A percentile compares a stretch with the other conserved stretches of the same genome.
These are phyloP conservation scores for Coelastrella sp. DNA, from an alignment of 139 green algal genomes.

Conservation along the genomic window DNA sequence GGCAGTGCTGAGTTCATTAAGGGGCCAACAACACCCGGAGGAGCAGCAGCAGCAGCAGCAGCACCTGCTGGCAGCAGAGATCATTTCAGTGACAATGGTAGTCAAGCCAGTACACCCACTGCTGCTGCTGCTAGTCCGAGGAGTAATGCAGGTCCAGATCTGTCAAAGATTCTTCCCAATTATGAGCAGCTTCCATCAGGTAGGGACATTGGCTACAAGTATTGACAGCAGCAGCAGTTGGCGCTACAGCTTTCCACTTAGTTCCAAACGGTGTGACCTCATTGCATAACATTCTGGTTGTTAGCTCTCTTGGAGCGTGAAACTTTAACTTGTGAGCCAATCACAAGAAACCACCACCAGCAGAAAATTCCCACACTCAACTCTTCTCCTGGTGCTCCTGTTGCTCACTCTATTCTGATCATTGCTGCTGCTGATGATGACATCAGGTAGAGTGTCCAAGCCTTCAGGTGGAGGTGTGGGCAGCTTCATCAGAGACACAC, in stretches of 20 bases:
- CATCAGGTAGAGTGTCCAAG: neutral
- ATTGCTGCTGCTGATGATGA: neutral
- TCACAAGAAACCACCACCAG: too few species aligned
- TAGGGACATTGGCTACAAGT: neutral
- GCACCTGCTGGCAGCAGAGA: neutral
- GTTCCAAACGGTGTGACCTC: too few species aligned
- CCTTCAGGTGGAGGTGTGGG: conserved; percentile 18
- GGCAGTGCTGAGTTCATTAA: neutral
- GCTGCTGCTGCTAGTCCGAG: conserved; percentile 9
- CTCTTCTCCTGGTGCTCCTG: too few species aligned
- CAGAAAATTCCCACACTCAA: too few species aligned
- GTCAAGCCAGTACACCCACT: too few species aligned
- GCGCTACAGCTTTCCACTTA: too few species aligned
- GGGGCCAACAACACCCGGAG: conserved; percentile 9
- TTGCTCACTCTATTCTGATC: neutral
- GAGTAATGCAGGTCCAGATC: neutral
- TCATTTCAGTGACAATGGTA: neutral
- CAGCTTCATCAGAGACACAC: conserved; percentile 13
- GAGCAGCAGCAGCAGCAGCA: conserved; percentile 13
- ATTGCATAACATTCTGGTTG: too few species aligned
- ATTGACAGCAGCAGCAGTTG: too few species aligned
- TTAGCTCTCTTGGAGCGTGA: too few species aligned
- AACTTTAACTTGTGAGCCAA: too few species aligned
- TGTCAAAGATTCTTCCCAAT: conserved; percentile 8
- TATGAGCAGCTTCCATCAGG: neutral